phyloP scores from a whole-genome alignment of 78 protist genomes.

The Chrysochromulina tobinii region DNA sequence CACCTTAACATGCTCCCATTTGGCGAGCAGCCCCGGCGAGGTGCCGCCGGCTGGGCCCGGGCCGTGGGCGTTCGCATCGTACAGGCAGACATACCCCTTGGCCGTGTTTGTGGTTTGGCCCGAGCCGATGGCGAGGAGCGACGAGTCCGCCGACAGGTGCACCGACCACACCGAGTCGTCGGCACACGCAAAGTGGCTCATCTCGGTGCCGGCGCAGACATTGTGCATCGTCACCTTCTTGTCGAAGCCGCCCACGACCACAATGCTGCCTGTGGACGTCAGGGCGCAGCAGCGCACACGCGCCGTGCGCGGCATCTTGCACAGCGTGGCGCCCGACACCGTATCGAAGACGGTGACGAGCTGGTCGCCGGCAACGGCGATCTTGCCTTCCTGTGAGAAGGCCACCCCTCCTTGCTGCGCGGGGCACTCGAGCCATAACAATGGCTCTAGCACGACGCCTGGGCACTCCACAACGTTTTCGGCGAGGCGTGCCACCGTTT shows the following conservation, averaged over 20 bases:
- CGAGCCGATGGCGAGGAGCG: not conserved
- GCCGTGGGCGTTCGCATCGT: not conserved
- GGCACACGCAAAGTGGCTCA: not conserved
- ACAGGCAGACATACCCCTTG: not conserved
- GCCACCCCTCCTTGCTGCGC: not conserved
- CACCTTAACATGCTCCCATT: too few relatives aligned
- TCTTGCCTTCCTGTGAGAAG: not conserved
- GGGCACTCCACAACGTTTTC: too few relatives aligned
- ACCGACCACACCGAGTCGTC: not conserved
- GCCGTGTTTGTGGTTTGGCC: not conserved
- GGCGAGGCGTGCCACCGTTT: too few relatives aligned
- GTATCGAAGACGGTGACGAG: not conserved
- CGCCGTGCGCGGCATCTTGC: not conserved
- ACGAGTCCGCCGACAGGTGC: not conserved
- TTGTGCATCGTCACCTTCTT: not conserved
- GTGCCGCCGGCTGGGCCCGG: too few relatives aligned
- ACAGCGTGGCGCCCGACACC: not conserved
- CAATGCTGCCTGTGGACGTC: not conserved
- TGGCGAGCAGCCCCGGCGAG: too few relatives aligned
- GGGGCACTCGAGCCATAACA: not conserved
- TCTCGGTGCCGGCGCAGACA: not conserved
- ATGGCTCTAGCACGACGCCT: not conserved
- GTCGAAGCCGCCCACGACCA: constrained; percentile 4
- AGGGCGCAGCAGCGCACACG: constrained; percentile 10
- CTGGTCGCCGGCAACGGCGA: not conserved